Percentiles rank a stretch among this genome's conserved stretches.
Conservation (phyloP, 192 early-diverging fungal species). For the Coemansia biformis region DNA sequence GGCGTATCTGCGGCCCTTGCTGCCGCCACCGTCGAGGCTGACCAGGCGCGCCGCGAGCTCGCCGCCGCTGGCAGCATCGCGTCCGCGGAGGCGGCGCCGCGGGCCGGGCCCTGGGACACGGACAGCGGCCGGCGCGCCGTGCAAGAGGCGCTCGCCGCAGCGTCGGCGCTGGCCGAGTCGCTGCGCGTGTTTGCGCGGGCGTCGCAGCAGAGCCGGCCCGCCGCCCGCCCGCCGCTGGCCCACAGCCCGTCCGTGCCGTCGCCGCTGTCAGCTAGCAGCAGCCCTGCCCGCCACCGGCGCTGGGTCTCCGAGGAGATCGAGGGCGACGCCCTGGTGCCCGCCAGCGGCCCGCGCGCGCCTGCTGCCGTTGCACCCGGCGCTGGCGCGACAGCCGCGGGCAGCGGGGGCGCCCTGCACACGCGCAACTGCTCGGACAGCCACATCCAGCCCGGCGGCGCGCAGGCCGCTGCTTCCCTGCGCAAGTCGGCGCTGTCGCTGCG, state of each 20-base stretch:
- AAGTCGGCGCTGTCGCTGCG: conserved; percentile 37
- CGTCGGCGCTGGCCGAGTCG: conserved; percentile 22
- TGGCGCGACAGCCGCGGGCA: no score
- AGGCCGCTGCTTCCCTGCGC: conserved; percentile 5
- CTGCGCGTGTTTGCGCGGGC: conserved; percentile 31
- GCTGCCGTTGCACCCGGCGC: no score
- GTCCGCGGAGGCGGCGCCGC: no score
- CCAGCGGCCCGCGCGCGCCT: background rate
- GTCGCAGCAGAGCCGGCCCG: conserved; percentile 27
- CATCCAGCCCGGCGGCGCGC: conserved; percentile 10
- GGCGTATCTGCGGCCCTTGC: conserved; percentile 12
- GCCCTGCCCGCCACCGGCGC: conserved; percentile 29
- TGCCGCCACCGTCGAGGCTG: conserved; percentile 6
- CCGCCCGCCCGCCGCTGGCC: conserved; percentile 20
- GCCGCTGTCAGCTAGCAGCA: conserved; percentile 23
- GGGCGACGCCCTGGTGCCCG: conserved; percentile 3
- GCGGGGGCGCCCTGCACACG: conserved; percentile 3
- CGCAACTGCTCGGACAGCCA: conserved; percentile 42
- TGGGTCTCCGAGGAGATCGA: conserved; percentile 45
- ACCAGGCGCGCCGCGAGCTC: conserved; percentile 3
- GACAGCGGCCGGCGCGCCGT: background rate
- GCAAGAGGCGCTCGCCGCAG: conserved; percentile 12
- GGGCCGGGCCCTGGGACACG: no score
- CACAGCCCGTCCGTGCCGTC: conserved; percentile 32
- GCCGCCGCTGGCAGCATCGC: background rate